These are phyloP conservation scores for Symbiodinium pilosum DNA, from an alignment of 73 alveolate species.

Conservation along the genomic window DNA sequence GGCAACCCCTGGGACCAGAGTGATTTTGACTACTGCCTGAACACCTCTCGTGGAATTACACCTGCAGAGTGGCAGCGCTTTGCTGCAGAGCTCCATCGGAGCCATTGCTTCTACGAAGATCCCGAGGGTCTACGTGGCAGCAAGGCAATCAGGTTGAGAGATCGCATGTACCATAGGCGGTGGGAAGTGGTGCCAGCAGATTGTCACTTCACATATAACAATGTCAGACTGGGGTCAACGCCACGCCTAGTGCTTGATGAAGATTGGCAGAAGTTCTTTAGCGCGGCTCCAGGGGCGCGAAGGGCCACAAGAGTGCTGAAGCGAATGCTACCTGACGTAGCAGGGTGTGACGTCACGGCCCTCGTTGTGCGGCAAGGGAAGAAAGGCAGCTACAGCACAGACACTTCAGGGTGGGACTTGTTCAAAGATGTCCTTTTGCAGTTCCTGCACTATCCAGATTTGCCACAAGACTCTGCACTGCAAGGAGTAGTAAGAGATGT, in stretches of 20 bases:
- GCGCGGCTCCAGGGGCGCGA: neutral
- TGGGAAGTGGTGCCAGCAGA: neutral
- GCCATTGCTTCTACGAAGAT: neutral
- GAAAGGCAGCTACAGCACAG: neutral
- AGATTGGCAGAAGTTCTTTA: neutral
- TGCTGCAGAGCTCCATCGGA: neutral
- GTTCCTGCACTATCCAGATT: neutral
- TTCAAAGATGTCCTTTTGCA: neutral
- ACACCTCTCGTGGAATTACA: neutral
- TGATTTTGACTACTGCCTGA: neutral
- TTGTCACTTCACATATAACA: neutral
- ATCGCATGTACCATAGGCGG: neutral
- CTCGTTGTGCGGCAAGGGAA: neutral
- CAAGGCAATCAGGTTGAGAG: neutral
- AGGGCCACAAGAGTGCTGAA: neutral
- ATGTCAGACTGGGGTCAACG: neutral
- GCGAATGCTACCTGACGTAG: neutral
- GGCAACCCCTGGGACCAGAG: neutral
- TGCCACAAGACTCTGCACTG: neutral
- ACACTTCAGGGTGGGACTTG: neutral
- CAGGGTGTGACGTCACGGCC: neutral
- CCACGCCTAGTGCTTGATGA: neutral
- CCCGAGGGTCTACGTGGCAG: neutral
- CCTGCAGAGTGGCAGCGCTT: neutral
- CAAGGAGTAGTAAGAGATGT: neutral